phyloP scores from a whole-genome alignment of 352 stramenopile genomes.

The Blastocystis sp. region DNA sequence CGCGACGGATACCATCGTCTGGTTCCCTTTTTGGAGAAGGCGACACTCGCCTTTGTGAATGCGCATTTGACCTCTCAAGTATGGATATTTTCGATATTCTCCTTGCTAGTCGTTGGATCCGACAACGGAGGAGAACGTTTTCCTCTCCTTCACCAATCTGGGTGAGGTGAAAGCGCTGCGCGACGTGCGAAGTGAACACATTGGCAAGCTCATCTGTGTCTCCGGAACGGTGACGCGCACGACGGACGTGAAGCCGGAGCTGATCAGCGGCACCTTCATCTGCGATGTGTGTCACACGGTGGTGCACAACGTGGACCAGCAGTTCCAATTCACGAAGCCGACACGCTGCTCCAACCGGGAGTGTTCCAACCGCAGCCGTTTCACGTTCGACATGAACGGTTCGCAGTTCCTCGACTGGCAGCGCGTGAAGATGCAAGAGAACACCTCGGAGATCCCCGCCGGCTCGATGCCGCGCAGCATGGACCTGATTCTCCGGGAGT shows the following conservation, averaged over 20 bases:
- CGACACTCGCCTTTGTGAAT: conserved; percentile 62
- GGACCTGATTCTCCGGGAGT: conserved; percentile 89
- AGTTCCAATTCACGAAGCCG: conserved; percentile 92
- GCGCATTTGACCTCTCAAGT: conserved; percentile 61
- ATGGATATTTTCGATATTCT: background rate
- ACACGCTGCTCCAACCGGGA: conserved; percentile 86
- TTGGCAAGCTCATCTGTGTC: conserved; percentile 81
- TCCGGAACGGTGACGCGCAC: conserved; percentile 89
- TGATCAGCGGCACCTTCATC: conserved; percentile 84
- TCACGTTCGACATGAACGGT: conserved; percentile 71
- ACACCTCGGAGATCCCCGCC: conserved; percentile 91
- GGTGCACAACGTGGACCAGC: conserved; percentile 81
- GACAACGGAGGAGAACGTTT: conserved; percentile 61
- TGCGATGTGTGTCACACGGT: conserved; percentile 83
- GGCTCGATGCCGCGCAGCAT: conserved; percentile 89
- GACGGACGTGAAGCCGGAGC: conserved; percentile 88
- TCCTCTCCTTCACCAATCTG: conserved; percentile 70
- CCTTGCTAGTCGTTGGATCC: background rate
- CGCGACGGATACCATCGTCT: conserved; percentile 58
- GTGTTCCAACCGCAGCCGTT: conserved; percentile 76
- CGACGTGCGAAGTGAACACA: conserved; percentile 76
- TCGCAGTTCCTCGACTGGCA: conserved; percentile 97
- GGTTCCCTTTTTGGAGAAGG: conserved; percentile 61
- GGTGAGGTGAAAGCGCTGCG: conserved; percentile 64
- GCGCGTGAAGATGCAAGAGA: conserved; percentile 92